Conservation (phyloP, 1,284 basidiomycete species). For the Melampsora larici-populina region DNA sequence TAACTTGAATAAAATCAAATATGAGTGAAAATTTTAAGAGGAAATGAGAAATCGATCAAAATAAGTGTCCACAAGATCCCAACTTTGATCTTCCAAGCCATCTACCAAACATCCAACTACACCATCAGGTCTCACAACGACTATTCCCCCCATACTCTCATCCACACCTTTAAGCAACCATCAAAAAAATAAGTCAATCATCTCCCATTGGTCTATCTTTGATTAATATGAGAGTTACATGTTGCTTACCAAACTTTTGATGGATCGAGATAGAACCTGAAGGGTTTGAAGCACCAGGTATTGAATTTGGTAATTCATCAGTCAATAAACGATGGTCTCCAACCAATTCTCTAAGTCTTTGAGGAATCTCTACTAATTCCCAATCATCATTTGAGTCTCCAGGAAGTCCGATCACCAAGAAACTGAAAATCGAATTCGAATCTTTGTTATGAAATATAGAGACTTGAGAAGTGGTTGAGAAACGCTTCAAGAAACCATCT, state of each 20-base stretch:
- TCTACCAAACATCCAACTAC: slow-evolving; percentile 48
- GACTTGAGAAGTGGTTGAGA: slow-evolving; percentile 43
- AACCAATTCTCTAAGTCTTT: slow-evolving; percentile 2
- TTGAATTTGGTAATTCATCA: slow-evolving; percentile 23
- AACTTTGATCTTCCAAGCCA: background rate
- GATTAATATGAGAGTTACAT: slow-evolving; percentile 49
- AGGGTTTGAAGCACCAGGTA: background rate
- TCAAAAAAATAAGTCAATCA: slow-evolving; percentile 46
- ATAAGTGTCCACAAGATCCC: background rate
- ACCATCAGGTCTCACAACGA: slow-evolving; percentile 51
- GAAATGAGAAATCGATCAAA: background rate
- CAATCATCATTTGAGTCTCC: slow-evolving; percentile 48
- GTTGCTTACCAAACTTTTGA: slow-evolving; percentile 44
- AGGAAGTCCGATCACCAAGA: slow-evolving; percentile 47
- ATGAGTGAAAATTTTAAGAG: background rate
- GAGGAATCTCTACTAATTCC: slow-evolving; percentile 46
- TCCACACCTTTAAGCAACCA: slow-evolving; percentile 46
- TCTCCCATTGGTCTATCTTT: slow-evolving; percentile 4
- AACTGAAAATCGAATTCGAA: slow-evolving; percentile 49
- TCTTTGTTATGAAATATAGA: slow-evolving; percentile 47
- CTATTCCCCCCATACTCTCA: slow-evolving; percentile 48
- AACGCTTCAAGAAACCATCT: slow-evolving; percentile 44
- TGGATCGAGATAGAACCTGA: slow-evolving; percentile 15
- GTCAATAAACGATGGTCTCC: slow-evolving; percentile 13
- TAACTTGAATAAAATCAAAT: no score